Evolutionary conservation across 2,329 filamentous ascomycete genomes (phyloP).

Genomic region (Polychaeton citri): DNA sequence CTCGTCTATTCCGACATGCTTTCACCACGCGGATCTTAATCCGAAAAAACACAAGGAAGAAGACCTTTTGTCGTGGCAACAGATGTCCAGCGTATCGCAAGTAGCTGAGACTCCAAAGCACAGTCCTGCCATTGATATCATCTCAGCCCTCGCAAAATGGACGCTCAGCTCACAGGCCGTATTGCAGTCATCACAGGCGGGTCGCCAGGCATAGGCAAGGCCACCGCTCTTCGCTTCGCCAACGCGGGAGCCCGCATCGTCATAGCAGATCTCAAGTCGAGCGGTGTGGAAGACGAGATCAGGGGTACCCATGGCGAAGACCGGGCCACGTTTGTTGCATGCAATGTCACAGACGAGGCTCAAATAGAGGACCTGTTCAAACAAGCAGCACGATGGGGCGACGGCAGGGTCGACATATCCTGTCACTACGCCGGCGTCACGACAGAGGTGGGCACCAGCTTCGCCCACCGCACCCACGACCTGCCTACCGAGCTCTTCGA

Average conservation of each 20-base stretch:
- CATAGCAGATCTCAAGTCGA: slow-evolving; percentile 12
- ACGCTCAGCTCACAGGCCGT: slow-evolving; percentile 10
- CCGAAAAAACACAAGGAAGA: too few species aligned
- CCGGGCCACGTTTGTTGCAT: slow-evolving; percentile 10
- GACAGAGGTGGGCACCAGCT: slow-evolving; percentile 4
- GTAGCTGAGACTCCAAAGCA: too few species aligned
- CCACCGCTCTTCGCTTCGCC: slow-evolving; percentile 15
- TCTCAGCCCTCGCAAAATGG: slow-evolving; percentile 1
- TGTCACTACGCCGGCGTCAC: slow-evolving; percentile 15
- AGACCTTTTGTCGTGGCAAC: too few species aligned
- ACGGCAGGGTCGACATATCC: slow-evolving; percentile 14
- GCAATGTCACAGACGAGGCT: slow-evolving; percentile 13
- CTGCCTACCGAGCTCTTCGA: slow-evolving; percentile 12
- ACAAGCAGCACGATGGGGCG: slow-evolving; percentile 12
- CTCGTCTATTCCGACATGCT: too few species aligned
- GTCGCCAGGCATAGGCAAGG: slow-evolving; percentile 14
- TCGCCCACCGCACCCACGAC: slow-evolving; percentile 7
- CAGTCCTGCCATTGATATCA: too few species aligned
- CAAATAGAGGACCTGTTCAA: slow-evolving; percentile 11
- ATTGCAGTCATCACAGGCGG: slow-evolving; percentile 17
- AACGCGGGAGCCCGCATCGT: slow-evolving; percentile 13
- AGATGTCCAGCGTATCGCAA: too few species aligned
- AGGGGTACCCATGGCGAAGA: slow-evolving; percentile 9
- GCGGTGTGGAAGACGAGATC: slow-evolving; percentile 10
- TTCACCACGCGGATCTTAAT: too few species aligned